Percentiles rank a stretch among this genome's conserved stretches.
phyloP scores from a whole-genome alignment of 257 asterid species.

The Solanum paucissectum region DNA sequence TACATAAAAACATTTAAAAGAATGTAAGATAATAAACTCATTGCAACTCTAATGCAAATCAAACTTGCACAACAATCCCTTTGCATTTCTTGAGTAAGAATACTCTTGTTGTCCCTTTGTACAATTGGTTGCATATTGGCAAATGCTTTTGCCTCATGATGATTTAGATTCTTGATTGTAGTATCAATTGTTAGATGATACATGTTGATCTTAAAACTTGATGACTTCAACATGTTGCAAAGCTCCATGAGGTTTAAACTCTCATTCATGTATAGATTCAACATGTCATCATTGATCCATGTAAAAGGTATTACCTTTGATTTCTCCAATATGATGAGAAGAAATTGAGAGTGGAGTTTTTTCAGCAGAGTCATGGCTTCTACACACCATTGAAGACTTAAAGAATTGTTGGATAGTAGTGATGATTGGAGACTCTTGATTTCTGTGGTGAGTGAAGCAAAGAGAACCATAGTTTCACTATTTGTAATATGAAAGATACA shows the following conservation, averaged over 20 bases:
- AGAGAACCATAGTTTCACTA: not conserved
- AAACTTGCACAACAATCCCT: not conserved
- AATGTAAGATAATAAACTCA: not conserved
- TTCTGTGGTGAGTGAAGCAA: not conserved
- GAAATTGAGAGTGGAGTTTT: not conserved
- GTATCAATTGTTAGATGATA: not conserved
- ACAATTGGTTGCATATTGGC: not conserved
- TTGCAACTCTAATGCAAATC: conserved; percentile 4
- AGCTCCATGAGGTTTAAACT: conserved; percentile 6
- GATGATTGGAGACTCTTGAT: conserved; percentile 1
- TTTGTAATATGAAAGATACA: not conserved
- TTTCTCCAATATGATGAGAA: not conserved
- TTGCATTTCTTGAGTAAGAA: not conserved
- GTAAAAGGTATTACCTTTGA: not conserved
- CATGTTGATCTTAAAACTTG: not conserved
- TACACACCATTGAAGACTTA: conserved; percentile 10
- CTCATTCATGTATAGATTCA: conserved; percentile 12
- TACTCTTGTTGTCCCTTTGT: not conserved
- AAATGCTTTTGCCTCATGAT: not conserved
- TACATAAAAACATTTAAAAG: not conserved
- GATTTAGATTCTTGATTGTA: not conserved
- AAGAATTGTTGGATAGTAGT: not conserved
- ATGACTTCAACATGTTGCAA: conserved; percentile 10
- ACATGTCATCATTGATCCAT: not conserved
- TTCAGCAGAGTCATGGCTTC: conserved; percentile 4